phyloP scores from a whole-genome alignment of 2,329 filamentous ascomycete genomes.

The Gaeumannomyces tritici region DNA sequence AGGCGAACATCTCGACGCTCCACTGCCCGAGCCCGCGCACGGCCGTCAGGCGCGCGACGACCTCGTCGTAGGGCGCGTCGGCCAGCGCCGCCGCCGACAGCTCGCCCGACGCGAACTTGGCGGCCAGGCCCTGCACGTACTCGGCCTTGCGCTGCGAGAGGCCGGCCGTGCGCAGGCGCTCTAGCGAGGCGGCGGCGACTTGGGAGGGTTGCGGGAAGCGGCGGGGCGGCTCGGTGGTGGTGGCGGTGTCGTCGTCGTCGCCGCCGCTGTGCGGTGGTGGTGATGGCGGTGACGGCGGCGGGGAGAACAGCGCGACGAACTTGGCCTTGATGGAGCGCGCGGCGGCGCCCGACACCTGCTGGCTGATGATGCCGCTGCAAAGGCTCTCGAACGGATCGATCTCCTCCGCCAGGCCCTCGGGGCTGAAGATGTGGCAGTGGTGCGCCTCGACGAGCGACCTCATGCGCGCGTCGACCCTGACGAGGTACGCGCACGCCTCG shows the following conservation, averaged over 20 bases:
- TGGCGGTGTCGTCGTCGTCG: neutral
- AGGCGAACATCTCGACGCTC: constrained; percentile 97
- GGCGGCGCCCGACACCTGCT: constrained; percentile 91
- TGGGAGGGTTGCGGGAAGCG: constrained; percentile 68
- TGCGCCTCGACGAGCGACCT: constrained; percentile 63
- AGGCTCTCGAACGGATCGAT: constrained; percentile 84
- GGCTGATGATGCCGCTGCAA: constrained; percentile 81
- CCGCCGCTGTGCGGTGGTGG: neutral
- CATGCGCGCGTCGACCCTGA: constrained; percentile 63
- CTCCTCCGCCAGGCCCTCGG: constrained; percentile 71
- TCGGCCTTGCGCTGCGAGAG: constrained; percentile 93
- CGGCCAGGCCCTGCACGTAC: constrained; percentile 78
- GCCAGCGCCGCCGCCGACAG: constrained; percentile 68
- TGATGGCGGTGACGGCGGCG: too few species aligned
- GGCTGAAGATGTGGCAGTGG: constrained; percentile 69
- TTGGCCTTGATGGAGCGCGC: constrained; percentile 82
- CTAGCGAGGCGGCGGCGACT: constrained; percentile 54
- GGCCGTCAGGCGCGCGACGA: constrained; percentile 72
- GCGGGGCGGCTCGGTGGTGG: neutral
- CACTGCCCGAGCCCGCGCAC: constrained; percentile 81
- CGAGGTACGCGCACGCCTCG: constrained; percentile 65
- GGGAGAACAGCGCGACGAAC: constrained; percentile 64
- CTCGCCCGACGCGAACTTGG: constrained; percentile 69
- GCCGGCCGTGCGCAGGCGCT: constrained; percentile 70
- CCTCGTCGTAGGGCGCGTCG: constrained; percentile 73